Evolutionary conservation across 2,329 filamentous ascomycete species (phyloP).

Genomic region (Aspergillus sp.): DNA sequence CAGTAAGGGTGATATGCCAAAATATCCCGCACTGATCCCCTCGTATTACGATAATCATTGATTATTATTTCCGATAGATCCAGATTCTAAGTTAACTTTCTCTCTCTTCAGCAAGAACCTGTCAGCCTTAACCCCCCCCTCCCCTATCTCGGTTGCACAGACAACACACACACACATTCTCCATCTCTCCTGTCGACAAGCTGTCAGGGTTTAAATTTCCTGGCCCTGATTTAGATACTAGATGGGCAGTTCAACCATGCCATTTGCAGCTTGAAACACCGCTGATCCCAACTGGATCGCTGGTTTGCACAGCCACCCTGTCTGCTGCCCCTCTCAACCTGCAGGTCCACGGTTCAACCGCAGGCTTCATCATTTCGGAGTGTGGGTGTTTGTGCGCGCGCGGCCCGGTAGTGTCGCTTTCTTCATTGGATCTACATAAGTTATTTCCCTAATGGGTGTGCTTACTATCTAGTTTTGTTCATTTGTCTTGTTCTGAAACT

Average conservation of each 20-base stretch:
- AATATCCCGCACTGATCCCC: too few species aligned
- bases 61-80: background rate
- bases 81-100: too few species aligned
- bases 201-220: background rate
- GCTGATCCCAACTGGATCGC: constrained; percentile 12
- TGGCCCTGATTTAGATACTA: too few species aligned
- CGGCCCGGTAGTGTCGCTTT: constrained; percentile 2
- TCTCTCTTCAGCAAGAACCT: background rate
- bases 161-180: background rate
- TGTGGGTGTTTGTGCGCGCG: background rate
- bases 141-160: too few species aligned
- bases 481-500: too few species aligned
- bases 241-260: too few species aligned
- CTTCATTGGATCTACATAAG: background rate
- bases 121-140: background rate
- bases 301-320: constrained; percentile 34
- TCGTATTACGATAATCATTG: background rate
- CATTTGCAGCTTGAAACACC: background rate
- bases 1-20: too few species aligned
- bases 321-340: constrained; percentile 17
- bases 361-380: constrained; percentile 4
- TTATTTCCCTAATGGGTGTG: background rate
- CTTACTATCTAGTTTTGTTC: background rate
- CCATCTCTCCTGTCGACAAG: background rate
- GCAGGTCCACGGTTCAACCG: constrained; percentile 14